A percentile compares a stretch with the other conserved stretches of the same genome.
phyloP scores from a whole-genome alignment of 352 stramenopile species.

The Nothophytophthora sp. region DNA sequence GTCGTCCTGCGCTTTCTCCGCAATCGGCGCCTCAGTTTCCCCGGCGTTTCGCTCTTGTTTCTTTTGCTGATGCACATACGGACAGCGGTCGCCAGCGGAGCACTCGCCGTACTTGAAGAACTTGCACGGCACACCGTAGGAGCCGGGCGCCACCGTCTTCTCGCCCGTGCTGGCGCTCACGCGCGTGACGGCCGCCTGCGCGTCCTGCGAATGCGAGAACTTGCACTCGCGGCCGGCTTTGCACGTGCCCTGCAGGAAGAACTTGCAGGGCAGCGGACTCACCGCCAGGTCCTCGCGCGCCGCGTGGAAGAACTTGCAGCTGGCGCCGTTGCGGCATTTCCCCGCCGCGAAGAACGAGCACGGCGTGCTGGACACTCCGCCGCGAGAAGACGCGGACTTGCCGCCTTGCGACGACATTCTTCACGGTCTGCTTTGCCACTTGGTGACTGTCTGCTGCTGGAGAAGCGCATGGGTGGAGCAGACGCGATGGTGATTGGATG shows the following conservation, averaged over 20 bases:
- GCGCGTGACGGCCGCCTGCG: slow-evolving; percentile 17
- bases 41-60: too few relatives aligned
- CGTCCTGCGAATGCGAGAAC: slow-evolving; percentile 50
- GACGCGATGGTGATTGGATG: slow-evolving; percentile 16
- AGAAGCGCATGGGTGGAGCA: slow-evolving; percentile 15
- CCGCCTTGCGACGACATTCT: slow-evolving; percentile 24
- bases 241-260: slow-evolving; percentile 69
- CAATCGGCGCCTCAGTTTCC: too few relatives aligned
- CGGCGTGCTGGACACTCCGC: slow-evolving; percentile 22
- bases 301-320: slow-evolving; percentile 70
- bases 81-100: slow-evolving; percentile 58
- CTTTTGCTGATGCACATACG: slow-evolving; percentile 60
- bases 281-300: slow-evolving; percentile 34
- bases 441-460: too few relatives aligned
- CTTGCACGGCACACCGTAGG: slow-evolving; percentile 60
- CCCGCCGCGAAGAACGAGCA: slow-evolving; percentile 71
- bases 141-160: slow-evolving; percentile 37
- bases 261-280: slow-evolving; percentile 62
- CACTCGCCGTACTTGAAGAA: slow-evolving; percentile 77
- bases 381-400: slow-evolving; percentile 4
- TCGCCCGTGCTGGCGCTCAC: slow-evolving; percentile 50
- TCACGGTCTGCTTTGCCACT: slow-evolving; percentile 8
- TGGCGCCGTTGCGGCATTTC: slow-evolving; percentile 68
- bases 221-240: slow-evolving; percentile 64
- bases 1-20: too few relatives aligned